A percentile compares a stretch with the other conserved stretches of the same genome.
These are phyloP conservation scores for Nymphaea colorata DNA, from an alignment of 164 flowering plant species.

Conservation along the genomic window DNA sequence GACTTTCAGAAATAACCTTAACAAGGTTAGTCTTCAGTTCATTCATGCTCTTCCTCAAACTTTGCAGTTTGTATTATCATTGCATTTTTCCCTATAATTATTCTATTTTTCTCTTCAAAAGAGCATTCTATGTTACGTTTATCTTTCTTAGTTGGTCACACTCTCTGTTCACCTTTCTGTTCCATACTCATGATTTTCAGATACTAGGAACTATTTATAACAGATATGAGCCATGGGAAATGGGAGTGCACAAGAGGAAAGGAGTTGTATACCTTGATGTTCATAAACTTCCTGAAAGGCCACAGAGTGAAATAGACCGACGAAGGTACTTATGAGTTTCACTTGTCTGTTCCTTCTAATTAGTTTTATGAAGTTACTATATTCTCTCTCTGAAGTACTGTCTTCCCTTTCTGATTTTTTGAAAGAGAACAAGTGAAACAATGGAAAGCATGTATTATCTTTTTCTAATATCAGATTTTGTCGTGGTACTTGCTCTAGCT, in stretches of 20 bases:
- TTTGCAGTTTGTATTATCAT: background rate
- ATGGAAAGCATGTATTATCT: too few species aligned
- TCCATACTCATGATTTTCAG: slow-evolving; percentile 15
- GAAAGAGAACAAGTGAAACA: too few species aligned
- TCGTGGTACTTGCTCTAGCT: too few species aligned
- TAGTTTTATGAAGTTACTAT: background rate
- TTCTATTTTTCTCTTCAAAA: too few species aligned
- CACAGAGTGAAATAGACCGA: slow-evolving; percentile 71
- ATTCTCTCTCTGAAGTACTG: too few species aligned
- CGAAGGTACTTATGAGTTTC: slow-evolving; percentile 40
- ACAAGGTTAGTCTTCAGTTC: slow-evolving; percentile 53
- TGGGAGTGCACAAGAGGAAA: slow-evolving; percentile 98
- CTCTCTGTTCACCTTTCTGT: too few species aligned
- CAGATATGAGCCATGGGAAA: slow-evolving; percentile 93
- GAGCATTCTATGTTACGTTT: too few species aligned
- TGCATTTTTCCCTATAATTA: too few species aligned
- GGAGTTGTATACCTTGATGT: slow-evolving; percentile 98
- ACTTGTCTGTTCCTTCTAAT: background rate
- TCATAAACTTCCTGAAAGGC: slow-evolving; percentile 89
- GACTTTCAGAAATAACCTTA: slow-evolving; percentile 95
- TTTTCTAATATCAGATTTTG: too few species aligned
- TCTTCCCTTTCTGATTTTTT: too few species aligned
- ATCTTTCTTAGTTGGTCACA: too few species aligned
- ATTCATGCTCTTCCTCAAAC: background rate
- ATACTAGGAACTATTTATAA: slow-evolving; percentile 85